These are phyloP conservation scores for Hsuehochloa calcarea DNA, from an alignment of 176 grass and related monocot genomes.

Conservation along the genomic window DNA sequence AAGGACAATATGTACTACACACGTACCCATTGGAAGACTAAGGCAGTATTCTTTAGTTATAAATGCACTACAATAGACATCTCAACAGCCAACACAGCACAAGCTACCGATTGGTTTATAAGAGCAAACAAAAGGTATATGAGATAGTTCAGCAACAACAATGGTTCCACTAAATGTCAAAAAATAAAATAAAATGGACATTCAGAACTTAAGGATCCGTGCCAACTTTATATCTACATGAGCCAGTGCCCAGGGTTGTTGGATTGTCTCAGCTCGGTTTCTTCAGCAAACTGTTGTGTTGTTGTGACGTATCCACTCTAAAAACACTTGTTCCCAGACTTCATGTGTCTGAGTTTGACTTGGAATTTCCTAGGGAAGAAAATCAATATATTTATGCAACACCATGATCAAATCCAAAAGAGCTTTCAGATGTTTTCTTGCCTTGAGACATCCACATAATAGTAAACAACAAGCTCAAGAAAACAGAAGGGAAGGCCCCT, in stretches of 20 bases:
- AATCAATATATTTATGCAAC: neutral
- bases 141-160: neutral
- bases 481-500: neutral
- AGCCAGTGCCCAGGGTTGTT: neutral
- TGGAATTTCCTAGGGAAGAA: neutral
- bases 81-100: constrained; percentile 1
- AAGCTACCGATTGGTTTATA: neutral
- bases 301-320: neutral
- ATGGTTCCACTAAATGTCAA: neutral
- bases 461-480: neutral
- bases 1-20: neutral
- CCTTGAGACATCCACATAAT: neutral
- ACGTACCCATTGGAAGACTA: neutral
- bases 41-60: neutral
- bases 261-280: neutral
- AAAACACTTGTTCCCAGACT: neutral
- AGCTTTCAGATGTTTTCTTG: neutral
- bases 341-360: neutral
- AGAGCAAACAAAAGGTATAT: neutral
- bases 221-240: neutral
- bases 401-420: neutral
- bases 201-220: neutral
- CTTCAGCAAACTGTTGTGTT: neutral
- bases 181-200: neutral
- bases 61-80: neutral